Evolutionary conservation across 1,284 basidiomycete species (phyloP).

Genomic region (Trichosporon coremiiforme): DNA sequence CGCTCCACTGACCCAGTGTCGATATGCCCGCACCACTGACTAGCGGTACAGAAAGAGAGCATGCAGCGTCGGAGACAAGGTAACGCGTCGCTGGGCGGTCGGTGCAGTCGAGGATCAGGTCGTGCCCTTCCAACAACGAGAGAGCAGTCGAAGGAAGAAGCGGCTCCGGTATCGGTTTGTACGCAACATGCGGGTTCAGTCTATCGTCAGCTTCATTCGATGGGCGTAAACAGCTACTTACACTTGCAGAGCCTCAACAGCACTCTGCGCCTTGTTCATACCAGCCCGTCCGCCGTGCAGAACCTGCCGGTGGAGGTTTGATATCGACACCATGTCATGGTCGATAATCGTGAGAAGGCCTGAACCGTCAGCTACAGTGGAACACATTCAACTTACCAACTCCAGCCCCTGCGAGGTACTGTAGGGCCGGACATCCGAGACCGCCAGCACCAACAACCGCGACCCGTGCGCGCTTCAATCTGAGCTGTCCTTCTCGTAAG

Average conservation of each 20-base stretch:
- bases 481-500: conserved; percentile 71
- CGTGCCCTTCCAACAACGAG: conserved; percentile 65
- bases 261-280: conserved; percentile 79
- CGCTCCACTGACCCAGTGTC: conserved; percentile 84
- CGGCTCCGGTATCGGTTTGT: conserved; percentile 63
- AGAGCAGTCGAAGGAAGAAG: conserved; percentile 67
- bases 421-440: conserved; percentile 90
- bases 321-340: conserved; percentile 84
- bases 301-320: conserved; percentile 92
- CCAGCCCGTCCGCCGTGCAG: conserved; percentile 86
- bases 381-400: conserved; percentile 64
- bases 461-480: conserved; percentile 72
- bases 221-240: conserved; percentile 46
- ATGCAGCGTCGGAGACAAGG: conserved; percentile 88
- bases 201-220: conserved; percentile 56
- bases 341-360: conserved; percentile 77
- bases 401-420: conserved; percentile 89
- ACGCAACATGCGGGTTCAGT: conserved; percentile 67
- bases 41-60: conserved; percentile 71
- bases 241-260: conserved; percentile 68
- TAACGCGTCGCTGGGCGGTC: conserved; percentile 93
- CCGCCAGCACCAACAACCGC: conserved; percentile 94
- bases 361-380: conserved; percentile 17
- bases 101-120: conserved; percentile 90
- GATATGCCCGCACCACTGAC: conserved; percentile 92